Conservation (phyloP, 2,329 filamentous ascomycete genomes). For the Mycosphaerelloides madeirae region DNA sequence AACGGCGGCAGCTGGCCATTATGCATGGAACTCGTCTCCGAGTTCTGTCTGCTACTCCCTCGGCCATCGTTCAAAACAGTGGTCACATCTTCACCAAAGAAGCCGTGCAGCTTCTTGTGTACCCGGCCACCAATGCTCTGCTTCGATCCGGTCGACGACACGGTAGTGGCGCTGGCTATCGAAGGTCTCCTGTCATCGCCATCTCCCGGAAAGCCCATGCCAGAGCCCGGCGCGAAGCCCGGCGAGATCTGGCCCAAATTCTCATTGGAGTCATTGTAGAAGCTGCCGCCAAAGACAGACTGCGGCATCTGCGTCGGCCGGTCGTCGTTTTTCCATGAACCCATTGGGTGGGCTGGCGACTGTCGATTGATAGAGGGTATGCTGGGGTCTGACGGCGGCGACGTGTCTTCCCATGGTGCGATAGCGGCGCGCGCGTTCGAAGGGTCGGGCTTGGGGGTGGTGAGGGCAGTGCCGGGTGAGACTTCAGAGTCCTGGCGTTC, state of each 20-base stretch:
- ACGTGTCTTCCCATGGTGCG: slow-evolving; percentile 49
- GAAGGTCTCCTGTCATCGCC: slow-evolving; percentile 77
- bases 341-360: slow-evolving; percentile 52
- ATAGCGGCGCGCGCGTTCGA: slow-evolving; percentile 43
- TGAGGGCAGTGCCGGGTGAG: slow-evolving; percentile 35
- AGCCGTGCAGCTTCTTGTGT: slow-evolving; percentile 83
- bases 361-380: slow-evolving; percentile 30
- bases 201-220: slow-evolving; percentile 52
- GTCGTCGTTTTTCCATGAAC: slow-evolving; percentile 31
- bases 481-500: slow-evolving; percentile 43
- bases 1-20: slow-evolving; percentile 49
- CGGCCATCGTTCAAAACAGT: slow-evolving; percentile 35
- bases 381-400: slow-evolving; percentile 35
- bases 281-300: slow-evolving; percentile 49
- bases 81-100: slow-evolving; percentile 87
- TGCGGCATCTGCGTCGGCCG: slow-evolving; percentile 35
- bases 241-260: slow-evolving; percentile 66
- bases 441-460: slow-evolving; percentile 35
- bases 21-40: slow-evolving; percentile 49
- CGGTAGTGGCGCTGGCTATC: slow-evolving; percentile 77
- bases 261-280: slow-evolving; percentile 73
- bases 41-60: slow-evolving; percentile 55
- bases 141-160: slow-evolving; percentile 80
- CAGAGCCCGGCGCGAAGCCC: slow-evolving; percentile 56
- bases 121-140: slow-evolving; percentile 62